Percentiles rank a stretch among this genome's conserved stretches.
Evolutionary conservation across 176 grass and related monocot species (phyloP).

Genomic region (Typha latifolia): DNA sequence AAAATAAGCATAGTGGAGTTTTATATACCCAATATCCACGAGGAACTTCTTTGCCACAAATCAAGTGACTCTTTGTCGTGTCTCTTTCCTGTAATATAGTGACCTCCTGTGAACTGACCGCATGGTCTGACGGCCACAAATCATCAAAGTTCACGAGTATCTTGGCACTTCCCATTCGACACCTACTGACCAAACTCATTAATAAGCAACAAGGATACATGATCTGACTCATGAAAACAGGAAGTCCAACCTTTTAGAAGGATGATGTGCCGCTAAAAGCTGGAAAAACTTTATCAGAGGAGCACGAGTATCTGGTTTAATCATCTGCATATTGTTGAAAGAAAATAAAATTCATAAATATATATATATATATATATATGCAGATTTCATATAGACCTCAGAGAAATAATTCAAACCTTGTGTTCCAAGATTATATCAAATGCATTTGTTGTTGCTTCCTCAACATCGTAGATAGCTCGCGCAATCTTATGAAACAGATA

Average conservation of each 20-base stretch:
- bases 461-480: conserved; percentile 81
- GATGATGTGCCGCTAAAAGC: conserved; percentile 92
- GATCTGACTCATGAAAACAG: conserved; percentile 5
- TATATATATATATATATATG: not conserved
- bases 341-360: conserved; percentile 12
- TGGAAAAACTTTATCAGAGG: conserved; percentile 83
- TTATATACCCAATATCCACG: conserved; percentile 76
- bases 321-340: conserved; percentile 53
- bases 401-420: conserved; percentile 53
- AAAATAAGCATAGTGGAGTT: conserved; percentile 9
- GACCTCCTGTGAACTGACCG: conserved; percentile 37
- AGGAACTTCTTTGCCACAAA: conserved; percentile 89
- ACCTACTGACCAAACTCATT: conserved; percentile 36
- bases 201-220: not conserved
- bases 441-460: conserved; percentile 84
- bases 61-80: conserved; percentile 30
- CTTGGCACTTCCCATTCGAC: conserved; percentile 77
- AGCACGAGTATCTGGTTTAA: conserved; percentile 63
- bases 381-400: conserved; percentile 4
- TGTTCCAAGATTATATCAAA: conserved; percentile 82
- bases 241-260: conserved; percentile 74
- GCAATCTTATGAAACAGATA: conserved; percentile 43
- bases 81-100: conserved; percentile 38
- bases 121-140: conserved; percentile 70
- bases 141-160: conserved; percentile 89